Base-by-base conservation (phyloP, 129 eudicot species). In the Escallonia rubra region DNA sequence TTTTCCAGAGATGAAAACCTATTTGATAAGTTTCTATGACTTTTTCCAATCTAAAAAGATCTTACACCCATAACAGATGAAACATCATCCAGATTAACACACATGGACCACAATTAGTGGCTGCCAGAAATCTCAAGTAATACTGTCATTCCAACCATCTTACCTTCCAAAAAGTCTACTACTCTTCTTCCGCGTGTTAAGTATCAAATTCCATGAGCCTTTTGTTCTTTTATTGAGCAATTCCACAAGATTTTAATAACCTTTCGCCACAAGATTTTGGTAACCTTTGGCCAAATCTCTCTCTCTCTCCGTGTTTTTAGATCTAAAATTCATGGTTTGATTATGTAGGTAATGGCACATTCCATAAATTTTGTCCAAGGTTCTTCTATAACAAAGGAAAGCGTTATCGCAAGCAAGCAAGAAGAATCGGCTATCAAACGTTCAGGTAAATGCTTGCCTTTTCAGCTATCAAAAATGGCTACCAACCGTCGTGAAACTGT, bases 331-430 rank as follows among this genome's bases (percentile, higher is more conserved):
- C 45, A 44, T 43, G 68, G 46, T 44, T 59, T 63, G 48, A 50
- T 3, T 49, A 63, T 74, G 57, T 48, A 82, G 87, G 85, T 83
- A 51, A 72, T 79, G 80, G 88, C 52, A 14, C 80, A 69, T 51
- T 79, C 68, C 64, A 44, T 83, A 61, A 69, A 65, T 64, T 83
- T 72, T 72, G 85, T 83, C 58, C 71, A 76, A 69, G 79, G 47
- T 12, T 69, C 57, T 68, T 39, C 50, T 46, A 66, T 43, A 65
- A 50, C 70, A 49, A 76, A 52, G 72, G 69, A 75, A 75, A 41
- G 11, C 65, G 39, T 65, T 64, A 47, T 64, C 10, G n/a, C 64
- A 8, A 41, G 15, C 41, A 50, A 72, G 59, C 72, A 66, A 55
- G 67, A 81, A 51, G 67, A 60, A 57, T 49, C 52, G 74, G 58